Evolutionary conservation across 2,329 filamentous ascomycete species (phyloP).

Genomic region (Endocalyx cinctus): DNA sequence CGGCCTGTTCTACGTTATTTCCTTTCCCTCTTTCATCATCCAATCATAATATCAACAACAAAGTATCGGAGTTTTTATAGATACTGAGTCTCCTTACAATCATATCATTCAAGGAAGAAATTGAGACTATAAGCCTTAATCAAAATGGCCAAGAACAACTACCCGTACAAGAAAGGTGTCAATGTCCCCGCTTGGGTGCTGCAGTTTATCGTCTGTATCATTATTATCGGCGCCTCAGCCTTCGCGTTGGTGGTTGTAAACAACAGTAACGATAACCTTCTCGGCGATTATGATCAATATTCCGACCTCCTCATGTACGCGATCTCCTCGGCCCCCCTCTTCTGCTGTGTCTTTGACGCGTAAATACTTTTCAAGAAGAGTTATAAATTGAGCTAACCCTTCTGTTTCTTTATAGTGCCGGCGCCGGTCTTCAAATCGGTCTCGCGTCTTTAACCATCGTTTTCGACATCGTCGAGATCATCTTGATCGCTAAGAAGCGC

Average conservation of each 20-base stretch:
- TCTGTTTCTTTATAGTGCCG: constrained; percentile 8
- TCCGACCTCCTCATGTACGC: constrained; percentile 13
- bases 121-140: neutral
- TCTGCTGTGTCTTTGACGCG: neutral
- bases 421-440: constrained; percentile 16
- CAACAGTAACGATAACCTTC: neutral
- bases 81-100: too few relatives aligned
- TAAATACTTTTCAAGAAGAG: neutral
- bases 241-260: constrained; percentile 8
- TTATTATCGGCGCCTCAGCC: constrained; percentile 13
- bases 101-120: neutral
- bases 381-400: too few relatives aligned
- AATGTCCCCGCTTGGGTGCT: constrained; percentile 22
- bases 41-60: too few relatives aligned
- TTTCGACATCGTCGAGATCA: constrained; percentile 20
- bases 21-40: too few relatives aligned
- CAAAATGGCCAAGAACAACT: constrained; percentile 16
- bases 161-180: constrained; percentile 18
- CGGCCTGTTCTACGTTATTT: too few relatives aligned
- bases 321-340: neutral
- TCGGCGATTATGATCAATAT: constrained; percentile 4
- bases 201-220: constrained; percentile 18
- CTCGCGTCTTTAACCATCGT: constrained; percentile 15
- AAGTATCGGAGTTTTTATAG: too few relatives aligned
- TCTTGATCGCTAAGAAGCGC: constrained; percentile 14